Evolutionary conservation across 306 rosid species (phyloP), one percentile per base, ranked within the genome.

Genomic region (Trifolium subterraneum): DNA sequence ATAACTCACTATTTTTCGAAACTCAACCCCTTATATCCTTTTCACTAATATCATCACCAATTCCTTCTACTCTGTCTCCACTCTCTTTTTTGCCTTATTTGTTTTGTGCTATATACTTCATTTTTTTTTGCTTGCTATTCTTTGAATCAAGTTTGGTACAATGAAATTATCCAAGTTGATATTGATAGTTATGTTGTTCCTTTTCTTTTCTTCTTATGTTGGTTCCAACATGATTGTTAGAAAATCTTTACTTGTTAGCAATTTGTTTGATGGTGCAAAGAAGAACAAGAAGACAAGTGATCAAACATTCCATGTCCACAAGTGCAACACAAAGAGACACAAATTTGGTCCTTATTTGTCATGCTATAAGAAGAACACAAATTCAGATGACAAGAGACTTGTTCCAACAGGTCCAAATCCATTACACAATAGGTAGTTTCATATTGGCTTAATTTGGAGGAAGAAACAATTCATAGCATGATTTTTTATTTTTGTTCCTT

Each of bases 401-500:
- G 96, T 89, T 73, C 97, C 97, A 3, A 91, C 93, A 1, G 93
- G 95, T 64, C 92, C 97, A 23, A 91, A 91, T 71, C 95, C 95
- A 33, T 82, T 91, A 60, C 70, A 64, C 18, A 38, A 64, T 15
- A 64, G 70, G 70, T 64, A 64, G 70, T 39, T 2, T 22, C n/a
- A 5, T 22, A 22, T 64, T 64, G 31, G 51, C 6, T 41, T 39
- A 7, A 27, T 60, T 60, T 38, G 29, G 12, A 64, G 25, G n/a
- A 36, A 39, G 47, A 16, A 6, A 10, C 3, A 10, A 11, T 63
- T 16, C 20, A 19, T 16, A 36, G 2, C 10, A 59, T 59, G 6
- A 47, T n/a, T 16, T 52, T 56, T 12, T 7, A 7, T n/a, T 50
- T 8, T 51, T 8, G 0, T 10, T 27, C 2, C 10, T 58, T 58